Percentiles rank a stretch among this genome's conserved stretches.
Conservation (phyloP, 225 moss, liverwort and hornwort genomes). For the Antitrichia curtipendula region DNA sequence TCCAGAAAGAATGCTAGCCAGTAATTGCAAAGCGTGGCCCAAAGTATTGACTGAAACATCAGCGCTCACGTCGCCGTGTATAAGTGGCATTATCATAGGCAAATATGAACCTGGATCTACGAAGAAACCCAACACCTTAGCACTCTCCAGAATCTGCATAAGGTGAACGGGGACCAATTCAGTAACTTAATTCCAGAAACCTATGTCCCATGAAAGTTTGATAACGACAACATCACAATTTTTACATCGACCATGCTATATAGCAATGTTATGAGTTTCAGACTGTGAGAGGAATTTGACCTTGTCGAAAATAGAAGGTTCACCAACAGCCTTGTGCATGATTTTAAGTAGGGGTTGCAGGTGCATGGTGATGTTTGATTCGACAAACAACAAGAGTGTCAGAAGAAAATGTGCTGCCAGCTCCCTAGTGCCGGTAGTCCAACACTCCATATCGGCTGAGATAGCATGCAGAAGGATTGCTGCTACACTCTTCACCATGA, state of each 20-base stretch:
- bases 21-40: constrained; percentile 62
- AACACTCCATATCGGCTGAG: constrained; percentile 62
- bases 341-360: constrained; percentile 59
- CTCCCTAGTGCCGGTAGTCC: constrained; percentile 76
- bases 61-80: constrained; percentile 60
- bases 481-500: constrained; percentile 70
- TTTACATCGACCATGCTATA: neutral
- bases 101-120: constrained; percentile 61
- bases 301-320: constrained; percentile 32
- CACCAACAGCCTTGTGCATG: constrained; percentile 39
- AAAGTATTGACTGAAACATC: constrained; percentile 60
- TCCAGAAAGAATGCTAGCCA: constrained; percentile 59
- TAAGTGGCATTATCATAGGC: constrained; percentile 53
- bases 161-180: neutral
- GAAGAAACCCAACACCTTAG: constrained; percentile 73
- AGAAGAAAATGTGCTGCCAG: constrained; percentile 67
- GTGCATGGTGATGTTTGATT: constrained; percentile 85
- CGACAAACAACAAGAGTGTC: constrained; percentile 67
- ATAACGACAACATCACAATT: neutral
- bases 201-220: neutral
- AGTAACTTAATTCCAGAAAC: neutral
- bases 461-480: constrained; percentile 72
- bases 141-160: constrained; percentile 62
- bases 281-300: neutral
- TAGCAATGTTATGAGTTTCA: neutral